Conservation (phyloP, 768 basidiomycete genomes). For the Leccinellum luteum region DNA sequence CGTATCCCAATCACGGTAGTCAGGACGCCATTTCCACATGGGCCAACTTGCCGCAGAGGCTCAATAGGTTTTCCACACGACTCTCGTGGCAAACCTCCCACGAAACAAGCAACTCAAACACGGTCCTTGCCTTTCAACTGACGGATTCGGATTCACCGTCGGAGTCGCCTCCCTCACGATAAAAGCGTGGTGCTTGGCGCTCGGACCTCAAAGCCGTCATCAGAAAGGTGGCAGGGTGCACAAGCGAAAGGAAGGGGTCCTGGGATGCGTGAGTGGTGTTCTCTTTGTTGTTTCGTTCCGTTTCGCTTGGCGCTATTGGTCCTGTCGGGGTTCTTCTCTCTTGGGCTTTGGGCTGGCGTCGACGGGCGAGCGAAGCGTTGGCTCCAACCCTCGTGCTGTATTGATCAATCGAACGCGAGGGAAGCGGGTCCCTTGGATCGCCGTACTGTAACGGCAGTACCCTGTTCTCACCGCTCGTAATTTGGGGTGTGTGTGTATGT, state of each 20-base stretch:
- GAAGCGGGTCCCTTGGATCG: constrained; percentile 2
- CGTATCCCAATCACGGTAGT: constrained; percentile 69
- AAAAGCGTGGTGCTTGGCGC: constrained; percentile 47
- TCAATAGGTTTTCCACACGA: constrained; percentile 16
- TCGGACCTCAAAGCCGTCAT: constrained; percentile 48
- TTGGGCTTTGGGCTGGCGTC: background rate
- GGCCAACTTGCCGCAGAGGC: background rate
- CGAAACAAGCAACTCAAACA: constrained; percentile 57
- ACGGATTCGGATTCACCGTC: constrained; percentile 56
- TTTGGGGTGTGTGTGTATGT: background rate
- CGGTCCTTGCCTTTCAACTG: constrained; percentile 64
- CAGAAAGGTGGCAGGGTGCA: constrained; percentile 51
- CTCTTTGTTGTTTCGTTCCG: background rate
- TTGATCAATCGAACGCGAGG: constrained; percentile 19
- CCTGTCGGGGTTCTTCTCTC: constrained; percentile 1
- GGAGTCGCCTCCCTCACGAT: constrained; percentile 38
- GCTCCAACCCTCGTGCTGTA: constrained; percentile 1
- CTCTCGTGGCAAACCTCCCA: constrained; percentile 56
- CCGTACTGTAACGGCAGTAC: background rate
- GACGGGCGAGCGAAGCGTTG: background rate
- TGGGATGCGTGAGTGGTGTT: constrained; percentile 57
- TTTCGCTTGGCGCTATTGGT: background rate
- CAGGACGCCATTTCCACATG: constrained; percentile 55
- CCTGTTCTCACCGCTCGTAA: constrained; percentile 12
- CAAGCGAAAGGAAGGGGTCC: constrained; percentile 53